Base-by-base conservation (phyloP, 345 rosid genomes). In the Adansonia digitata region DNA sequence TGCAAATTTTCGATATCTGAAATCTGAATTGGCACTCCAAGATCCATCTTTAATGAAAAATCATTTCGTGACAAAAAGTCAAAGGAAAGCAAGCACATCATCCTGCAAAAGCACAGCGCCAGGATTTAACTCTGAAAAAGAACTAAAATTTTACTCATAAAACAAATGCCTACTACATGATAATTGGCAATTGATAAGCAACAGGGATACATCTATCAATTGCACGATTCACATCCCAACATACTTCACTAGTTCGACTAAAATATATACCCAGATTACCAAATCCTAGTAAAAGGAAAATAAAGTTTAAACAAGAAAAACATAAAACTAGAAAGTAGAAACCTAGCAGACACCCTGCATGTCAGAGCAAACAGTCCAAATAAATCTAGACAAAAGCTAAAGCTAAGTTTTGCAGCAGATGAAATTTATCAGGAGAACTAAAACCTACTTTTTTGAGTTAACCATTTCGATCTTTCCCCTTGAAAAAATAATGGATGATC, bases 401-500 rank as follows among this genome's bases (percentile, higher is more conserved):
- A 17, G 35, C 51, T n/a, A 39, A 67, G 37, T 39, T 45, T 26
- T 45, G 45, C 71, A 26, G 35, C 52, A 6, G 76, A 77, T 68
- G 29, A 78, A 77, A 60, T 80, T 74, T 18, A 40, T 40, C 11
- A 29, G 37, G n/a, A 14, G 5, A 27, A 68, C 40, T 46, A 68
- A n/a, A 46, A 68, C 43, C 73, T 31, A 29, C 59, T 26, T 42
- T 8, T 26, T 67, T 13, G 82, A 83, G 84, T 69, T 4, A 73
- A 79, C 80, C 69, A 85, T 77, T 80, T 74, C 85, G 78, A 84
- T 59, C 80, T 22, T 74, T 84, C 94, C 97, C 94, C 81, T 86
- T 86, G 93, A 93, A 93, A 93, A 93, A 91, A 93, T 91, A 91
- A 87, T 85, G 85, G 98, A 93, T 75, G 76, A 81, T 4, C 72